These are phyloP conservation scores for Boletus edulis DNA, from an alignment of 768 basidiomycete species.

Conservation along the genomic window DNA sequence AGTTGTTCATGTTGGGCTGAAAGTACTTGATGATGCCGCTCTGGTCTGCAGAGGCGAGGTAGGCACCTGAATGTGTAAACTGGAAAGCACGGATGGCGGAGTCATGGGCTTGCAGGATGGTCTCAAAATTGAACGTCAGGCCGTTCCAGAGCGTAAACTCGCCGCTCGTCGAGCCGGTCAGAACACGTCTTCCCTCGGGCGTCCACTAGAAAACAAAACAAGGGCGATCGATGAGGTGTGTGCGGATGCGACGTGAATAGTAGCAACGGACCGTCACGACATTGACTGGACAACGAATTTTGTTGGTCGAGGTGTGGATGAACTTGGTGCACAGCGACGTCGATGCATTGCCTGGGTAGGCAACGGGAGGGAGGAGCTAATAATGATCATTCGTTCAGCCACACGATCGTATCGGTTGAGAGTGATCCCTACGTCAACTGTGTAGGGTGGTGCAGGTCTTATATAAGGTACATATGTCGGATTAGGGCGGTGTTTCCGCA, in stretches of 20 bases:
- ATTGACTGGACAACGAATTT: conserved; percentile 96
- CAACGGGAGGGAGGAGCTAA: conserved; percentile 91
- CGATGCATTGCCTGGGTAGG: conserved; percentile 87
- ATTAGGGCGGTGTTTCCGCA: conserved; percentile 77
- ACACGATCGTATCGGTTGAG: conserved; percentile 11
- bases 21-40: conserved; percentile 97
- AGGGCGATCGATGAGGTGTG: background rate
- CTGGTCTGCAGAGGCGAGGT: conserved; percentile 91
- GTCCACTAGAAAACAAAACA: conserved; percentile 69
- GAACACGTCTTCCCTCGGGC: conserved; percentile 87
- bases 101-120: conserved; percentile 98
- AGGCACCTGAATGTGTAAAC: conserved; percentile 92
- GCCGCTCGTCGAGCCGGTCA: conserved; percentile 95
- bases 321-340: conserved; percentile 97
- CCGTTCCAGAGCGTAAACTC: conserved; percentile 99
- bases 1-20: conserved; percentile 98
- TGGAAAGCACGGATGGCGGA: conserved; percentile 85
- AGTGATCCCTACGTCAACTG: conserved; percentile 72
- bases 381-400: conserved; percentile 28
- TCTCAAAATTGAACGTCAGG: conserved; percentile 98
- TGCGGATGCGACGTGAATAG: background rate
- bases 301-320: conserved; percentile 97
- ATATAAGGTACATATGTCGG: conserved; percentile 72
- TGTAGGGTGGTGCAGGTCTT: conserved; percentile 82
- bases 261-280: conserved; percentile 78